Evolutionary conservation across 2,329 filamentous ascomycete species (phyloP), one percentile per base, ranked within the genome.

Genomic region (Curvularia sp.): DNA sequence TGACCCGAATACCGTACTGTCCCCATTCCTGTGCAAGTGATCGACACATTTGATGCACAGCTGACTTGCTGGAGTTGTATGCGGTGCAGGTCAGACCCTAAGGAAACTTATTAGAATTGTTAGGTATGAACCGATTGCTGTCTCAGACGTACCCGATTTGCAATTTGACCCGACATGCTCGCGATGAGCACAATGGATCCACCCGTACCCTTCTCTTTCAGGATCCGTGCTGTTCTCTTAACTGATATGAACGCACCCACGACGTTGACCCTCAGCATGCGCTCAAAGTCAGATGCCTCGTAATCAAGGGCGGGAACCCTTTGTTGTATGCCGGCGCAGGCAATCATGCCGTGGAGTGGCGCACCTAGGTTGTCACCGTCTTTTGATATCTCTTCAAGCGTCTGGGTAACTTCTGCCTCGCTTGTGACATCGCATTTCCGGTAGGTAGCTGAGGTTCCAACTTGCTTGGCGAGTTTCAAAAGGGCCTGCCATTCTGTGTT

Each of bases 131-230:
- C n/a, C 8, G 9, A 26, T 7, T 15, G 26, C 10, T 13, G 3
- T 6, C 15, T 6, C 10, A 44, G 30, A 53, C 52, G 13, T 42
- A 63, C 61, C 52, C 61, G 44, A 30, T 63, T 63, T n/a, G 61
- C 61, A 30, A 63, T 44, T 33, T 63, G 58, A 12, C 60, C 60
- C 7, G 57, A 61, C 60, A 63, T 63, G 26, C 53, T 57, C 5
- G 60, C 60, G 24, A 91, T 88, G 69, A 91, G 77, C 13, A 86
- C 85, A 59, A 91, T 85, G 71, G 86, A 89, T 0, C 88, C 88
- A 5, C 80, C 78, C 26, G 79, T 73, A 7, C 78, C 75, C 28
- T 85, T 80, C 50, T 83, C 82, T 22, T 87, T 80, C 84, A 91
- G 88, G 75, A 75, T 69, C 9, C 65, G 65, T 1, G 74, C 74